These are phyloP conservation scores for Alternaria consortialis DNA, from an alignment of 2,329 filamentous ascomycete genomes.

Conservation along the genomic window DNA sequence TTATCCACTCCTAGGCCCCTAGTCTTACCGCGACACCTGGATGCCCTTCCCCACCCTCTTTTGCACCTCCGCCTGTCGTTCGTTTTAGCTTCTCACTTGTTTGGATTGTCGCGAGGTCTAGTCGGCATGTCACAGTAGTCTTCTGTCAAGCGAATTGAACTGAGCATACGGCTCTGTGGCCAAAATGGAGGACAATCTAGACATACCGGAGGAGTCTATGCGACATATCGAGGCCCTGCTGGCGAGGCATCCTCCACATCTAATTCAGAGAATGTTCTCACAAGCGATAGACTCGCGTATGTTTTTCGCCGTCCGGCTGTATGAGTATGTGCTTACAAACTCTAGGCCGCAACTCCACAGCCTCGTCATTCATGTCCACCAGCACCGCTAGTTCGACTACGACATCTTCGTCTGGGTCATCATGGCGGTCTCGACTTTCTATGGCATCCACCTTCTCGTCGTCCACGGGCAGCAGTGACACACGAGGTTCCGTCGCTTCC, in stretches of 20 bases:
- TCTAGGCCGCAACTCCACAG: slow-evolving; percentile 46
- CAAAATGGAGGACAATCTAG: slow-evolving; percentile 47
- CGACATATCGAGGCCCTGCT: slow-evolving; percentile 50
- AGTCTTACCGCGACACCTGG: slow-evolving; percentile 30
- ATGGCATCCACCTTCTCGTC: slow-evolving; percentile 45
- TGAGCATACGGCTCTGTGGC: slow-evolving; percentile 24
- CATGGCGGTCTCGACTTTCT: slow-evolving; percentile 46
- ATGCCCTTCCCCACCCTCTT: slow-evolving; percentile 33
- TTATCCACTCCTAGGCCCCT: slow-evolving; percentile 45
- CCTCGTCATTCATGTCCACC: slow-evolving; percentile 46
- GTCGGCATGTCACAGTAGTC: slow-evolving; percentile 33
- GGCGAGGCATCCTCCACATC: slow-evolving; percentile 46
- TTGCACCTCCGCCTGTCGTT: slow-evolving; percentile 22
- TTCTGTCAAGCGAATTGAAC: slow-evolving; percentile 12
- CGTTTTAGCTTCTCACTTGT: slow-evolving; percentile 17
- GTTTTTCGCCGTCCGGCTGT: slow-evolving; percentile 15
- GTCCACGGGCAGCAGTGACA: slow-evolving; percentile 40
- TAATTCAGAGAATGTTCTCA: slow-evolving; percentile 50
- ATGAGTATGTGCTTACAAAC: slow-evolving; percentile 28
- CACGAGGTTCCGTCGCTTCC: slow-evolving; percentile 41
- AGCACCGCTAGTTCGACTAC: slow-evolving; percentile 41
- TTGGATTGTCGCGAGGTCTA: slow-evolving; percentile 16
- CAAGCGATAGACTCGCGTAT: slow-evolving; percentile 48
- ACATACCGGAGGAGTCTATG: slow-evolving; percentile 51
- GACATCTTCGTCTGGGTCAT: slow-evolving; percentile 42